Evolutionary conservation across 2,329 filamentous ascomycete species (phyloP).

Genomic region (Emergomyces orientalis): DNA sequence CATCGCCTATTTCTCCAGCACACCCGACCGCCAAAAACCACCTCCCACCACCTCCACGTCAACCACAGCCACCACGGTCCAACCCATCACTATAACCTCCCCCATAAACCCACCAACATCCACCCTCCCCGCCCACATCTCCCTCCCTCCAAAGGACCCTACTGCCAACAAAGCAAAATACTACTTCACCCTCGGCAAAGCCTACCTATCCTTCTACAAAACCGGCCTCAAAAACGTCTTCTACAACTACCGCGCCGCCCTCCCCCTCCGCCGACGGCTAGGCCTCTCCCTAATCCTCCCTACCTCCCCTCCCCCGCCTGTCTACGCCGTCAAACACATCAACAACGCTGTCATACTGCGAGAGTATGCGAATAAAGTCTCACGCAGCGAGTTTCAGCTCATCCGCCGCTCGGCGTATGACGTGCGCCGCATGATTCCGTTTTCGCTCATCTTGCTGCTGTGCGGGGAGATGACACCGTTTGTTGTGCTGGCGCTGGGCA

Average conservation of each 20-base stretch:
- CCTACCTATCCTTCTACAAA: constrained; percentile 82
- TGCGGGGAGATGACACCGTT: constrained; percentile 83
- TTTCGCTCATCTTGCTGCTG: constrained; percentile 63
- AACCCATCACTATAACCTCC: background rate
- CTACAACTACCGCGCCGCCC: constrained; percentile 46
- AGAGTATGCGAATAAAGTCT: constrained; percentile 28
- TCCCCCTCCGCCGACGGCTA: constrained; percentile 26
- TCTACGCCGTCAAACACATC: background rate
- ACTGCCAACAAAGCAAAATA: constrained; percentile 31
- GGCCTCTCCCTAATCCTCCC: constrained; percentile 28
- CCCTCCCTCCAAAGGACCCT: constrained; percentile 47
- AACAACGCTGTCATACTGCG: constrained; percentile 7
- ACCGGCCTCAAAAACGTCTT: constrained; percentile 66
- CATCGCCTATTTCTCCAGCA: background rate
- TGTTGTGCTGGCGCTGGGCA: constrained; percentile 60
- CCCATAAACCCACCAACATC: constrained; percentile 60
- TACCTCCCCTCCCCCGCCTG: constrained; percentile 20
- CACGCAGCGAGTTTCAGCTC: constrained; percentile 63
- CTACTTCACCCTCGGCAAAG: constrained; percentile 51
- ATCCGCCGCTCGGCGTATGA: constrained; percentile 61
- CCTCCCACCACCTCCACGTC: background rate
- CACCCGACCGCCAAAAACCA: background rate
- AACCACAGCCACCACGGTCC: background rate
- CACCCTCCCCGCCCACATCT: constrained; percentile 62
- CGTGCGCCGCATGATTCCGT: constrained; percentile 65